Evolutionary conservation across 2,329 filamentous ascomycete genomes (phyloP).

Genomic region (Fusarium ambrosium): DNA sequence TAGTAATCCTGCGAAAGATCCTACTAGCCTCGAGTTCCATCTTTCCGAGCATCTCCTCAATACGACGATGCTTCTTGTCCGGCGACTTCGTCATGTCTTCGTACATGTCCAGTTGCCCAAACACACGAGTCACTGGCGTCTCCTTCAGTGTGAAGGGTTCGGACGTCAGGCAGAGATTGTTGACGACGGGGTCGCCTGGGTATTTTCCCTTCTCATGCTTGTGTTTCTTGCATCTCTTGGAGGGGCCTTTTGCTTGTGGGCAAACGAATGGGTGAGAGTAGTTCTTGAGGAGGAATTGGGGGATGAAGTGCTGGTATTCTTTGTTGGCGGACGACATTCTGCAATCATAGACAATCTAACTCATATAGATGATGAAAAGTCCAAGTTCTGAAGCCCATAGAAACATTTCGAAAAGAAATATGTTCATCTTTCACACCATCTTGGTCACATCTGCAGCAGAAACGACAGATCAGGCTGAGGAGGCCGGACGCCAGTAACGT

Average conservation of each 20-base stretch:
- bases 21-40: conserved; percentile 41
- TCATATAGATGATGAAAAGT: not conserved
- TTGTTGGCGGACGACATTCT: not conserved
- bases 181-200: conserved; percentile 44
- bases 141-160: conserved; percentile 34
- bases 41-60: conserved; percentile 44
- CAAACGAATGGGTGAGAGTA: not conserved
- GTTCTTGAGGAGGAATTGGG: not conserved
- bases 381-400: not conserved
- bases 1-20: conserved; percentile 48
- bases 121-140: conserved; percentile 37
- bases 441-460: not conserved
- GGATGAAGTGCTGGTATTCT: conserved; percentile 4
- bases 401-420: not conserved
- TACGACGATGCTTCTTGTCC: conserved; percentile 25
- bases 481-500: conserved; percentile 24
- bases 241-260: not conserved
- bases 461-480: not conserved
- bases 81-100: conserved; percentile 31
- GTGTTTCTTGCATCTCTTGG: not conserved
- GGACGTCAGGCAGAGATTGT: conserved; percentile 38
- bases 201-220: conserved; percentile 10
- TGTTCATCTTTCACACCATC: not conserved
- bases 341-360: not conserved
- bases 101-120: conserved; percentile 48